Base-by-base conservation (phyloP, 441 rosid species). In the Dalechampia spathulata region DNA sequence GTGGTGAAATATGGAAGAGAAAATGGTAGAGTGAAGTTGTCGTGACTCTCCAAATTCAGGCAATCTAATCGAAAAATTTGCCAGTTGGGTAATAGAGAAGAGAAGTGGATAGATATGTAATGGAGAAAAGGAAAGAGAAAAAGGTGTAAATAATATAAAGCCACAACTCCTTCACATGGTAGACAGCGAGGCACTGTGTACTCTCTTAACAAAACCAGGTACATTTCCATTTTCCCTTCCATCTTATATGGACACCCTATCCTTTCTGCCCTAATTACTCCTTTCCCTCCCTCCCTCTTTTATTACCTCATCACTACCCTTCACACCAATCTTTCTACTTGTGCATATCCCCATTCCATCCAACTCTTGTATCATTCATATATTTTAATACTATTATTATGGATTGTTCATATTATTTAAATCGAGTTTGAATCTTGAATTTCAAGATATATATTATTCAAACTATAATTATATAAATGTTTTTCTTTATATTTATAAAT, bases 161-260 rank as follows among this genome's bases (percentile, higher is more conserved):
- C 68, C 73, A 67, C 66, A 65, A 58, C 68, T 46, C 7, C 63
- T 59, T 62, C 85, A 83, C 86, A 76, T 80, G 90, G 67, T 63
- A 50, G 86, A 78, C 90, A 80, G 84, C 84, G 58, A 75, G 81
- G 76, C 86, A 75, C 74, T 53, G 74, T 54, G 79, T 69, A 65
- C 77, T 58, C 70, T 60, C 74, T 68, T 76, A 41, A 66, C 79
- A 67, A 77, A 78, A 77, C 76, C 48, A 61, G 72, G 69, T 63
- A 65, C 79, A 54, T 57, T 10, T 67, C 74, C 76, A 70, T 58
- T 64, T 69, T 63, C 69, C 49, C 78, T 65, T 67, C 72, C 71
- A n/a, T 64, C 46, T 23, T 62, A 52, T 34, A 57, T 43, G 68
- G 67, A 67, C 75, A 72, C 73, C 61, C 66, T 52, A 54, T 70